Conservation (phyloP, 164 flowering plant genomes). For the Euptelea pleiosperma region DNA sequence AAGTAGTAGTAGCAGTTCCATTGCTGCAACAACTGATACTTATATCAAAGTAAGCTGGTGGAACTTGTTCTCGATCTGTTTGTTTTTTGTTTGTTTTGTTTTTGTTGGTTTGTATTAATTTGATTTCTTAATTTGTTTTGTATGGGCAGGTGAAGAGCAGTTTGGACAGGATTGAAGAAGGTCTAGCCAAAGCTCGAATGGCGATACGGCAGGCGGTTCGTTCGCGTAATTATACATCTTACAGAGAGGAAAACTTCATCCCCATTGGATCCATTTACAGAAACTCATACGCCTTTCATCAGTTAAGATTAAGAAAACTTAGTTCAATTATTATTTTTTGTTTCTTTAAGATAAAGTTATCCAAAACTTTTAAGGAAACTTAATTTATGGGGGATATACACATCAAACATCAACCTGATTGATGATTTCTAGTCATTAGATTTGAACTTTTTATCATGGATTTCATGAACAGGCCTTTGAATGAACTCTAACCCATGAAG, state of each 20-base stretch:
- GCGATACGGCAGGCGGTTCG: conserved; percentile 40
- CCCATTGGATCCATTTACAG: conserved; percentile 51
- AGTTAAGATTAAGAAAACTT: conserved; percentile 28
- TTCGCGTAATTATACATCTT: conserved; percentile 22
- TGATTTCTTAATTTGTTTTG: background rate
- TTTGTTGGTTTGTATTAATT: background rate
- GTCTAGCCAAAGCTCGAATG: conserved; percentile 42
- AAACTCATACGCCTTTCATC: conserved; percentile 53
- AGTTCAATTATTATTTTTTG: background rate
- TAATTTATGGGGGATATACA: no score
- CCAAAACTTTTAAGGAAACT: no score
- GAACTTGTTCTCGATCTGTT: background rate
- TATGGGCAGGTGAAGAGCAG: conserved; percentile 26
- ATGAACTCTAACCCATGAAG: no score
- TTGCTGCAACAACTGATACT: no score
- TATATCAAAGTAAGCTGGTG: conserved; percentile 5
- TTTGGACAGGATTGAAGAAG: conserved; percentile 36
- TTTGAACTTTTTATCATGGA: no score
- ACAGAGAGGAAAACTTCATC: conserved; percentile 28
- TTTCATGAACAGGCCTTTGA: no score
- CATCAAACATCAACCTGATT: no score
- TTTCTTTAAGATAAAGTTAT: no score
- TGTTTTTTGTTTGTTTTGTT: background rate
- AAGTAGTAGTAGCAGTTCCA: background rate
- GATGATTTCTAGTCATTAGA: no score